Percentiles rank a stretch among this genome's conserved stretches.
Evolutionary conservation across 2,329 filamentous ascomycete genomes (phyloP).

Genomic region (Aspergillus ruber): DNA sequence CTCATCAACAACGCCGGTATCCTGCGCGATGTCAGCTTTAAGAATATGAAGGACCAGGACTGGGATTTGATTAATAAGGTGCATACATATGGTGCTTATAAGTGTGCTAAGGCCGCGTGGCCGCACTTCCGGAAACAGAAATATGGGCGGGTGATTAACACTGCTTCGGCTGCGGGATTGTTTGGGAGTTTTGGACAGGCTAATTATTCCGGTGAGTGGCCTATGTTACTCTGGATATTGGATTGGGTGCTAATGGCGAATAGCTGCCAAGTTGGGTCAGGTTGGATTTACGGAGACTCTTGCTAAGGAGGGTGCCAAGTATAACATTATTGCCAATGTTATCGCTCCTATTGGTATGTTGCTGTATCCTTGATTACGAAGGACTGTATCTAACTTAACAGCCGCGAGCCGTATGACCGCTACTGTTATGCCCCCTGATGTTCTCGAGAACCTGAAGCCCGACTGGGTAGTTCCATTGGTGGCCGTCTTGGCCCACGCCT

Average conservation of each 20-base stretch:
- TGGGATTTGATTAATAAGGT: conserved; percentile 95
- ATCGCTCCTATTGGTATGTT: conserved; percentile 73
- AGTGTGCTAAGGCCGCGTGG: conserved; percentile 91
- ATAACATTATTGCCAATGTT: conserved; percentile 93
- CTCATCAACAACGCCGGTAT: conserved; percentile 98
- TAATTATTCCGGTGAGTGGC: conserved; percentile 71
- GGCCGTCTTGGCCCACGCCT: conserved; percentile 78
- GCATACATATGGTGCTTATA: conserved; percentile 90
- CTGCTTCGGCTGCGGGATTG: conserved; percentile 87
- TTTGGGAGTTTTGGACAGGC: conserved; percentile 94
- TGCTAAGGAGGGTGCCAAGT: conserved; percentile 94
- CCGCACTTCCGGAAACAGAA: conserved; percentile 98
- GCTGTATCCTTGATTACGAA: not conserved
- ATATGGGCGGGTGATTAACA: conserved; percentile 95
- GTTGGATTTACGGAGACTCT: conserved; percentile 97
- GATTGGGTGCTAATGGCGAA: conserved; percentile 21
- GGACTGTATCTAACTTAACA: conserved; percentile 17
- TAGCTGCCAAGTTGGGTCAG: conserved; percentile 85
- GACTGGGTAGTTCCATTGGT: conserved; percentile 95
- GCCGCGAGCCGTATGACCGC: conserved; percentile 93
- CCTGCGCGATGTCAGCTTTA: conserved; percentile 89
- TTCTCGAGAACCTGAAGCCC: conserved; percentile 77
- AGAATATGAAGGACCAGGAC: conserved; percentile 95
- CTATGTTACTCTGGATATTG: not conserved
- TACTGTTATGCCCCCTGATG: conserved; percentile 91